Evolutionary conservation across 2,329 filamentous ascomycete genomes (phyloP).

Genomic region (Microcera coccophila): DNA sequence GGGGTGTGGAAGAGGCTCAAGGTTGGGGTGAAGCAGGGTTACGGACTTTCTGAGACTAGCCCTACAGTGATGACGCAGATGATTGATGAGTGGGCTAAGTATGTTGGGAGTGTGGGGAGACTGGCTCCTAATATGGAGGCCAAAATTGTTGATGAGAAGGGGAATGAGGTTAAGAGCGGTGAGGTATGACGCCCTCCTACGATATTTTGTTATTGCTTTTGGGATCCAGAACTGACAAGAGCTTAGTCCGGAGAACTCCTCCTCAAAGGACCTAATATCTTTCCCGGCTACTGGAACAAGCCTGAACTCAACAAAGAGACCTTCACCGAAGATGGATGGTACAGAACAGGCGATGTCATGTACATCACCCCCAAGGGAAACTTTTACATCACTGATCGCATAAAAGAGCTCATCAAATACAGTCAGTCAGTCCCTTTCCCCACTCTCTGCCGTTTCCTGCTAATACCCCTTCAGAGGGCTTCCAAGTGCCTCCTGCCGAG

Average conservation of each 20-base stretch:
- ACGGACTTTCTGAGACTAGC: slow-evolving; percentile 83
- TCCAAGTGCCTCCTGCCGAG: slow-evolving; percentile 67
- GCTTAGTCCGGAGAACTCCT: slow-evolving; percentile 62
- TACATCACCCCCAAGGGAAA: slow-evolving; percentile 73
- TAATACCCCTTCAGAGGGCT: slow-evolving; percentile 45
- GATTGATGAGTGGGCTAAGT: slow-evolving; percentile 71
- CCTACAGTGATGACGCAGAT: slow-evolving; percentile 72
- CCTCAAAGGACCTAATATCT: slow-evolving; percentile 76
- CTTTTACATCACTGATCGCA: slow-evolving; percentile 86
- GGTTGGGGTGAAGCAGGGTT: slow-evolving; percentile 85
- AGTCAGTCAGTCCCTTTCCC: slow-evolving; percentile 36
- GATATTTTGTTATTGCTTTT: background rate
- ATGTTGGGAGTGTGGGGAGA: slow-evolving; percentile 73
- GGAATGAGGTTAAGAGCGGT: slow-evolving; percentile 52
- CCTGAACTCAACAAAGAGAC: slow-evolving; percentile 66
- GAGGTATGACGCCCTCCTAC: no score
- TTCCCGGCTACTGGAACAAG: slow-evolving; percentile 74
- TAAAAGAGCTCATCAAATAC: slow-evolving; percentile 61
- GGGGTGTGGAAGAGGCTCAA: slow-evolving; percentile 69
- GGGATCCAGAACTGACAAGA: no score
- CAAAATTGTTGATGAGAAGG: slow-evolving; percentile 69
- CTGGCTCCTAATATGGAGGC: slow-evolving; percentile 76
- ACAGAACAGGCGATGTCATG: slow-evolving; percentile 86
- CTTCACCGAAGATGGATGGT: slow-evolving; percentile 74
- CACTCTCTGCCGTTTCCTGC: background rate